Evolutionary conservation across 2,329 filamentous ascomycete genomes (phyloP), one percentile per base, ranked within the genome.

Genomic region (Arthrobotrys sinensis): DNA sequence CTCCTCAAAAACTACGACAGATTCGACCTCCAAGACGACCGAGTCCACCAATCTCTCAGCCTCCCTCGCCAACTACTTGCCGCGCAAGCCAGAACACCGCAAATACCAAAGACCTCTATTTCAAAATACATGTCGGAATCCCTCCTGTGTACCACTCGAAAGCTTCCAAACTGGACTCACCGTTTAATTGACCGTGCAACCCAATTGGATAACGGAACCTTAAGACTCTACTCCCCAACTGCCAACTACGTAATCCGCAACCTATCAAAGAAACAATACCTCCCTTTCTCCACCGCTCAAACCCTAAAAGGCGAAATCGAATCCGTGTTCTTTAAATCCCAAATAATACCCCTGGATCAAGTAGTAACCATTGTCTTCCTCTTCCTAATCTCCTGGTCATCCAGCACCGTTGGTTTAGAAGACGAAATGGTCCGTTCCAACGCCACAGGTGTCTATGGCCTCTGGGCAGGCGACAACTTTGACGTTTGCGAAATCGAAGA

Each of bases 331-430:
- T 66, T 52, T 10, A 38, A 7, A 2, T 32, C 52, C 16, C 21
- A 36, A 2, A 45, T 36, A 0, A 16, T 75, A 0, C 70, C 63
- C 10, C n/a, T 53, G 0, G 70, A 75, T 6, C n/a, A 57, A 11
- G 53, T 43, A 1, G 52, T 68, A 8, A 66, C 46, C 40, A 53
- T 75, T n/a, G 10, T 75, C 2, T 75, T 75, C 16, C 5, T 75
- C 1, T 75, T 75, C 66, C 32, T 75, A 8, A 75, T 75, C 19
- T 63, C 70, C 4, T 75, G 70, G 70, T 62, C 50, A 16, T 28
- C 70, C 4, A 52, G 52, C 19, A 21, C 57, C n/a, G 11, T n/a
- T 4, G 70, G 70, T 4, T 16, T 75, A 28, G 63, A 67, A 24
- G 70, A 75, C 16, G 70, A 67, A 34, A 53, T 66, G 19, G 63